Evolutionary conservation across 495 filamentous ascomycete genomes (phyloP).

Genomic region (Xylaria venustula): DNA sequence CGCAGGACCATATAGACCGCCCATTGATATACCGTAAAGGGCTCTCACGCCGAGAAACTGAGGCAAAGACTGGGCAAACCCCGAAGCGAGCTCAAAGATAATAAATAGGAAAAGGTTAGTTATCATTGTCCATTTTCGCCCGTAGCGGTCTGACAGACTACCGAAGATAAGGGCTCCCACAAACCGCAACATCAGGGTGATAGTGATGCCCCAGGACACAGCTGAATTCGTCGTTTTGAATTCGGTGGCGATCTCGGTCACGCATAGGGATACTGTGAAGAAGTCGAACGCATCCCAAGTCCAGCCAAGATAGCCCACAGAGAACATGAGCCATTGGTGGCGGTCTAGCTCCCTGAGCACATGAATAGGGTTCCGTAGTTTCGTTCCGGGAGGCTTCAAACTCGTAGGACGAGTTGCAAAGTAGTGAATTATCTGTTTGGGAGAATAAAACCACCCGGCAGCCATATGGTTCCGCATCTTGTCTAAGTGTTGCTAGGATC

Average conservation of each 20-base stretch:
- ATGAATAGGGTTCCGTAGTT: conserved; percentile 70
- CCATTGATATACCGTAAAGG: conserved; percentile 82
- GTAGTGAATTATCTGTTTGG: conserved; percentile 39
- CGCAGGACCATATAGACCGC: conserved; percentile 78
- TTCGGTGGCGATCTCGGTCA: conserved; percentile 60
- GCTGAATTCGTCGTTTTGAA: conserved; percentile 66
- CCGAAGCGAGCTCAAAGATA: conserved; percentile 70
- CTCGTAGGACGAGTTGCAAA: conserved; percentile 67
- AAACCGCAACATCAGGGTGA: conserved; percentile 73
- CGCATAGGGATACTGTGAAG: conserved; percentile 77
- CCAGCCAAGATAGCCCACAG: conserved; percentile 66
- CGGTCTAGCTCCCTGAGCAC: conserved; percentile 62
- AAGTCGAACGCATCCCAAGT: conserved; percentile 86
- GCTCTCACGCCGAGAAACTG: conserved; percentile 77
- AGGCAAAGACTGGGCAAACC: conserved; percentile 69
- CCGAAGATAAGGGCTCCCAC: conserved; percentile 70
- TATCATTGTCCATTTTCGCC: conserved; percentile 80
- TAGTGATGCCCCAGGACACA: conserved; percentile 87
- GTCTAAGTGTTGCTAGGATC: neutral
- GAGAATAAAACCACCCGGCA: conserved; percentile 16
- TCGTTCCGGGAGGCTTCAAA: conserved; percentile 69
- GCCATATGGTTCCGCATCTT: conserved; percentile 17
- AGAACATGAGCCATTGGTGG: conserved; percentile 83
- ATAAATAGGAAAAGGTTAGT: conserved; percentile 78
- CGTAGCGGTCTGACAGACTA: conserved; percentile 72